Conservation (phyloP, 2,329 filamentous ascomycete species). For the Claviceps purpurea region DNA sequence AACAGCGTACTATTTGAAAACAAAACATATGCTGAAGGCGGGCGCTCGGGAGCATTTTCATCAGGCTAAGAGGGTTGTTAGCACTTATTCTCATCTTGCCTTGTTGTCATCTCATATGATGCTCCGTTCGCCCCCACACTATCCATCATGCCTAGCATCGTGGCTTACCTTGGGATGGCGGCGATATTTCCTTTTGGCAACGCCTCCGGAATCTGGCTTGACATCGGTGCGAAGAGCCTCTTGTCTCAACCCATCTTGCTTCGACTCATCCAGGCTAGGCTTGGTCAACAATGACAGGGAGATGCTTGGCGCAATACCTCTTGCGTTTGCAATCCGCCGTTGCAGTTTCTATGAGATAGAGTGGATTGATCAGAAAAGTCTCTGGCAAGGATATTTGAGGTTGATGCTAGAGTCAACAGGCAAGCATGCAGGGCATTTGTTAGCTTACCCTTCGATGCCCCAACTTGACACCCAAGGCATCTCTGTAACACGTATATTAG, state of each 20-base stretch:
- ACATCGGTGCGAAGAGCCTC: constrained; percentile 34
- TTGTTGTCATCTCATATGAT: background rate
- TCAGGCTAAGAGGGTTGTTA: constrained; percentile 40
- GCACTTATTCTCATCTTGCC: background rate
- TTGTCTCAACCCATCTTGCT: constrained; percentile 37
- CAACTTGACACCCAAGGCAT: constrained; percentile 62
- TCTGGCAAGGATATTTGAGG: constrained; percentile 4
- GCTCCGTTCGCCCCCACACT: too few species aligned
- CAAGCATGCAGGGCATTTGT: background rate
- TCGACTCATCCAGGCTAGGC: constrained; percentile 38
- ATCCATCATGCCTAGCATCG: background rate
- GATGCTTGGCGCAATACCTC: constrained; percentile 45
- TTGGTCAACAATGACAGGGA: constrained; percentile 37
- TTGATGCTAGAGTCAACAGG: too few species aligned
- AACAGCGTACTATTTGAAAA: constrained; percentile 62
- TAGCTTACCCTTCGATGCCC: constrained; percentile 64
- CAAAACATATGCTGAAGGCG: constrained; percentile 71
- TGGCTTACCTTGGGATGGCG: constrained; percentile 56
- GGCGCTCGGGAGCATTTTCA: constrained; percentile 65
- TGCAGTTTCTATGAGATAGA: constrained; percentile 57
- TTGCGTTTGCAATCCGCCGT: constrained; percentile 62
- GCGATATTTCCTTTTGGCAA: constrained; percentile 60
- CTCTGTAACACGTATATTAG: constrained; percentile 32
- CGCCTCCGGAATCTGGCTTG: constrained; percentile 28
- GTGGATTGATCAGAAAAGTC: constrained; percentile 3